Evolutionary conservation across 768 basidiomycete species (phyloP), one percentile per base, ranked within the genome.

Genomic region (Mycena rebaudengoi): DNA sequence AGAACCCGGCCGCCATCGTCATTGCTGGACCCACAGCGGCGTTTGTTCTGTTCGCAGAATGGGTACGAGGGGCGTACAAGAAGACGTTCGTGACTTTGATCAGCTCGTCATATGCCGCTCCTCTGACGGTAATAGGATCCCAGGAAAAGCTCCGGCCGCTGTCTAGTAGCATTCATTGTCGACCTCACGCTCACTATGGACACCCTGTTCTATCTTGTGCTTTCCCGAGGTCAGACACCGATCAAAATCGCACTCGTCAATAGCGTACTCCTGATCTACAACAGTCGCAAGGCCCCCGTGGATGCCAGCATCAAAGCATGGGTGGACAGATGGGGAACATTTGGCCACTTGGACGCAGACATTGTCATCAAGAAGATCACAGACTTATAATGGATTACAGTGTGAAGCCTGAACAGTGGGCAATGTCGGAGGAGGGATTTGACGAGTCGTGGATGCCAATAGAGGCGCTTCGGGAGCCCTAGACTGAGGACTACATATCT

Each of bases 151-250:
- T 53, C 52, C 25, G 14, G 39, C 1, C 52, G 52, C 52, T 53
- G 39, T 53, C 39, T 53, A 20, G 13, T 10, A 14, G 52, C 39
- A 40, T 53, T 29, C 26, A 53, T 53, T 39, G 13, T 53, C 28
- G 52, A 53, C 39, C 52, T 53, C 52, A 53, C 52, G 18, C 52
- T 53, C 52, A 53, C 37, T 53, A 53, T 53, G 52, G 52, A 53
- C 52, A 53, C 39, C 1, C 25, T 53, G 2, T 53, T 53, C 52
- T 53, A 53, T 29, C 52, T 53, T 41, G 37, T 14, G 8, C 52
- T 53, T 53, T 41, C 52, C 21, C 52, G 39, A 2, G 37, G 52
- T 53, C 39, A 8, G 39, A 1, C 37, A 40, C 52, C 37, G 6
- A 49, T 49, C 14, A 49, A 3, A 32, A 49, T 49, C 23, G 11